phyloP scores from a whole-genome alignment of 176 grass and related monocot species.

The Otatea glauca region DNA sequence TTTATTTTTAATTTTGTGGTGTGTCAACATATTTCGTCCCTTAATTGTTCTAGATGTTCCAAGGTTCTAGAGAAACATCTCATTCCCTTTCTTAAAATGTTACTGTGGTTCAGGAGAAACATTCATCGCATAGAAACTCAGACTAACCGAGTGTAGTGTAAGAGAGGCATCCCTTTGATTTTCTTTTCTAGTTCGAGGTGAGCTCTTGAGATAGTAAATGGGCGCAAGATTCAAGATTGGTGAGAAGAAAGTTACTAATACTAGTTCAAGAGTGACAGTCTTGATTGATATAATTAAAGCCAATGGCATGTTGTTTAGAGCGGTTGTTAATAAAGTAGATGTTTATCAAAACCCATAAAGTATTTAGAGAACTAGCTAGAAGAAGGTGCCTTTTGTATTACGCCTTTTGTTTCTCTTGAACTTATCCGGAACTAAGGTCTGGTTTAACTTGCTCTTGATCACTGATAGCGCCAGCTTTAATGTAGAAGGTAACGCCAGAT shows the following conservation, averaged over 20 bases:
- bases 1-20: no score
- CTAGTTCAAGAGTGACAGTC: background rate
- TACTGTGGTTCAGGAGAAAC: background rate
- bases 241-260: background rate
- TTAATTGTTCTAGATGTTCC: background rate
- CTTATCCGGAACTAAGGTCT: slow-evolving; percentile 6
- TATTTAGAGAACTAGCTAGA: background rate
- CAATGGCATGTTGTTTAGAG: background rate
- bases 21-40: background rate
- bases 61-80: background rate
- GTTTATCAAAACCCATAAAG: no score
- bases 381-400: background rate
- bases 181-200: background rate
- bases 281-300: background rate
- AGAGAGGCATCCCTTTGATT: background rate
- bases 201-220: background rate
- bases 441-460: background rate
- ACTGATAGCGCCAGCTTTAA: background rate
- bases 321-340: background rate
- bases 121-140: background rate
- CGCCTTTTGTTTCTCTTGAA: background rate
- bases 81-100: background rate
- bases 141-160: background rate
- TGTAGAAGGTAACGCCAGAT: background rate
- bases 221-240: background rate